Percentiles rank a stretch among this genome's conserved stretches.
Conservation (phyloP, 306 rosid genomes). For the Vicia faba region DNA sequence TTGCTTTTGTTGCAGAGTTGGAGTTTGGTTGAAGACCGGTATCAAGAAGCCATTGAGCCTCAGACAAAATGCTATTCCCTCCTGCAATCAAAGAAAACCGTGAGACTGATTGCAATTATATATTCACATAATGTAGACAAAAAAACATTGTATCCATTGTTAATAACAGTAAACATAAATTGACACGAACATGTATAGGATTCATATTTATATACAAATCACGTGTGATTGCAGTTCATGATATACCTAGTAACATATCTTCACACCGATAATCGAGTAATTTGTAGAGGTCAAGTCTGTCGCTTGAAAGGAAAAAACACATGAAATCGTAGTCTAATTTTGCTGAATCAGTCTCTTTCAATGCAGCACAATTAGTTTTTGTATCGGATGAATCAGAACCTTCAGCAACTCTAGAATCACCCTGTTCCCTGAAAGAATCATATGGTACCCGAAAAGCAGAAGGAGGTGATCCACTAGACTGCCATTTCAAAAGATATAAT, state of each 20-base stretch:
- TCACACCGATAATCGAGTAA: constrained; percentile 82
- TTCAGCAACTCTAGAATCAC: constrained; percentile 46
- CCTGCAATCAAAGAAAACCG: constrained; percentile 52
- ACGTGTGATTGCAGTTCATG: constrained; percentile 15
- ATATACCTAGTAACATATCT: constrained; percentile 85
- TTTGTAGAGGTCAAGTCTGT: constrained; percentile 71
- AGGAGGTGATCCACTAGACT: constrained; percentile 98
- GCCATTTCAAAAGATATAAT: constrained; percentile 55
- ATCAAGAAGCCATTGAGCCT: constrained; percentile 90
- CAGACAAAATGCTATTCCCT: constrained; percentile 71
- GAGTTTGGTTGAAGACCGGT: constrained; percentile 82
- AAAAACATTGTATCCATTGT: constrained; percentile 13
- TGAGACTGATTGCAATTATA: constrained; percentile 20
- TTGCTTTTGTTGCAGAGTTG: constrained; percentile 84
- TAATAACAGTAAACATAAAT: constrained; percentile 19
- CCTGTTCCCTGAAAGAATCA: constrained; percentile 70
- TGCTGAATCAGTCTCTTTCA: constrained; percentile 50
- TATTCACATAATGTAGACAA: constrained; percentile 7
- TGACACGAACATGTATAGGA: constrained; percentile 16
- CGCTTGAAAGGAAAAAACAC: constrained; percentile 87
- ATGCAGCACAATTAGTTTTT: constrained; percentile 36
- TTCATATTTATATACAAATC: constrained; percentile 12
- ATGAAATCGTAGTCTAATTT: constrained; percentile 73
- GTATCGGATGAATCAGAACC: constrained; percentile 43
- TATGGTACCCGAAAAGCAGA: constrained; percentile 89